Conservation (phyloP, 495 filamentous ascomycete genomes). For the Annulohypoxylon moriforme region DNA sequence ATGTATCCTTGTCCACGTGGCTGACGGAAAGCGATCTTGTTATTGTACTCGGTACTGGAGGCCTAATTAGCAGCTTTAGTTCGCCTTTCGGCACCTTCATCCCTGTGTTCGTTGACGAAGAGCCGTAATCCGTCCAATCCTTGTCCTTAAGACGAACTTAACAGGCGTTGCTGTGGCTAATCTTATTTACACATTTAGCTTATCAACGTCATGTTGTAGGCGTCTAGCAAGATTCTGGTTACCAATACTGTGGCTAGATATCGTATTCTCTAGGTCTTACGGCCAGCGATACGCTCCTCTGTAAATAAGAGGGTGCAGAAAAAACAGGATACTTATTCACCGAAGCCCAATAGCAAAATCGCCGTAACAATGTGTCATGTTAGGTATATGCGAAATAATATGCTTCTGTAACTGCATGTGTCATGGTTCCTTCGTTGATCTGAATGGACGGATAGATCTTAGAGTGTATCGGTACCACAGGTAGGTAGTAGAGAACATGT, state of each 20-base stretch:
- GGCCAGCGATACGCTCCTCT: not conserved
- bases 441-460: not conserved
- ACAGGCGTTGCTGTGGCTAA: not conserved
- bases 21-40: conserved; percentile 3
- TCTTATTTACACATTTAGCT: not conserved
- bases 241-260: not conserved
- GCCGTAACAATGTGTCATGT: not conserved
- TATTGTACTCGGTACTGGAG: conserved; percentile 13
- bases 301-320: not conserved
- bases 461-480: not conserved
- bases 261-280: not conserved
- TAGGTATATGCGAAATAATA: conserved; percentile 1
- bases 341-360: conserved; percentile 8
- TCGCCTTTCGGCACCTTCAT: not conserved
- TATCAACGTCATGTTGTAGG: not conserved
- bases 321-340: conserved; percentile 4
- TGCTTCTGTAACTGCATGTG: conserved; percentile 3
- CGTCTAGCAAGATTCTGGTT: too few species aligned
- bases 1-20: conserved; percentile 35
- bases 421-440: not conserved
- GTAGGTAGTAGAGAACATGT: not conserved
- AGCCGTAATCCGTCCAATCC: conserved; percentile 1
- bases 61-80: not conserved
- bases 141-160: not conserved
- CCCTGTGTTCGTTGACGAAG: conserved; percentile 6